Percentiles rank a stretch among this genome's conserved stretches.
phyloP scores from a whole-genome alignment of 2,329 filamentous ascomycete species.

The Aspergillus quadrilineatus region DNA sequence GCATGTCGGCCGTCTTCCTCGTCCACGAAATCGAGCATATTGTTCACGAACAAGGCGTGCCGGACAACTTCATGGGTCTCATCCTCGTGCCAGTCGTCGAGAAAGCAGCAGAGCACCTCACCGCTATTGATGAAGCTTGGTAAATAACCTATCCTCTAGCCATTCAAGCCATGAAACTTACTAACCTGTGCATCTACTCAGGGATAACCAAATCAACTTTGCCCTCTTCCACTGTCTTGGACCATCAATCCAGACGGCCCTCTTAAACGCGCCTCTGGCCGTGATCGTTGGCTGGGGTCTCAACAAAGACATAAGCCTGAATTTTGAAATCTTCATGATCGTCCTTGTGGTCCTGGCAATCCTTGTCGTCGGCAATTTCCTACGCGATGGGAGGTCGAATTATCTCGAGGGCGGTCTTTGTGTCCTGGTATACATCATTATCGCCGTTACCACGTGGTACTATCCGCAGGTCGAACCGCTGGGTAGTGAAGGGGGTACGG shows the following conservation, averaged over 20 bases:
- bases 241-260: conserved; percentile 82
- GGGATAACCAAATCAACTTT: conserved; percentile 68
- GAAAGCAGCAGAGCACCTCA: conserved; percentile 82
- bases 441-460: conserved; percentile 61
- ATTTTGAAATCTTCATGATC: conserved; percentile 86
- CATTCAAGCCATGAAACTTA: neutral
- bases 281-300: conserved; percentile 83
- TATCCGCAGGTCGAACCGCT: conserved; percentile 55
- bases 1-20: conserved; percentile 70
- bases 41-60: conserved; percentile 52
- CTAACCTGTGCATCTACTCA: conserved; percentile 18
- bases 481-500: neutral
- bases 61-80: conserved; percentile 64
- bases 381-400: conserved; percentile 84
- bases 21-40: conserved; percentile 69
- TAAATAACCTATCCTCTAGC: conserved; percentile 41
- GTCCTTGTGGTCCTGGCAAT: conserved; percentile 79
- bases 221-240: conserved; percentile 82
- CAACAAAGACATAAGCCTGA: conserved; percentile 68
- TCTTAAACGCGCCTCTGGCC: conserved; percentile 81
- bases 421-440: conserved; percentile 63
- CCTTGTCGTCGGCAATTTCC: conserved; percentile 80
- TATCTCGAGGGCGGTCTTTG: conserved; percentile 85
- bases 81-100: conserved; percentile 79
- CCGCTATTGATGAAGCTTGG: conserved; percentile 80